Evolutionary conservation across 2,329 filamentous ascomycete species (phyloP).

Genomic region (Xylariomycetidae sp.): DNA sequence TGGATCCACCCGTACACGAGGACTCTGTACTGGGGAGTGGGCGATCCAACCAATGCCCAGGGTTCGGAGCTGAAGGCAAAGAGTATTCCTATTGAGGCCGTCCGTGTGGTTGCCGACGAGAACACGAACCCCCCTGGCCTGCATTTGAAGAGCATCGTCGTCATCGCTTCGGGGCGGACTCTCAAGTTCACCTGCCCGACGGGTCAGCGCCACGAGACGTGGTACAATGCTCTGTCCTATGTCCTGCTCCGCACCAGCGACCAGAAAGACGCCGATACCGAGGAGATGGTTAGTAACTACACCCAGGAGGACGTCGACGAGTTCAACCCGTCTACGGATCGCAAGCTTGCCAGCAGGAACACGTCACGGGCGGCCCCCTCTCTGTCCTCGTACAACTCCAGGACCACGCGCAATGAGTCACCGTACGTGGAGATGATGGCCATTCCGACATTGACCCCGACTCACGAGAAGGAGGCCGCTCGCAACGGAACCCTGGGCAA

Average conservation of each 20-base stretch:
- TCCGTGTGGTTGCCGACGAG: constrained; percentile 86
- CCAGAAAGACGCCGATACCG: constrained; percentile 55
- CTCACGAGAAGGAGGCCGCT: constrained; percentile 32
- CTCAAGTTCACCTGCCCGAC: constrained; percentile 95
- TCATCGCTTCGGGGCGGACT: constrained; percentile 80
- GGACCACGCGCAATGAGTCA: constrained; percentile 60
- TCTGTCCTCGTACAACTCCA: constrained; percentile 74
- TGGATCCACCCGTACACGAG: constrained; percentile 98
- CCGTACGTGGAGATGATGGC: constrained; percentile 46
- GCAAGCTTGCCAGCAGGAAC: constrained; percentile 34
- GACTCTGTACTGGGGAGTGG: constrained; percentile 93
- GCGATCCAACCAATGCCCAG: constrained; percentile 76
- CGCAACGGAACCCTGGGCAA: constrained; percentile 46
- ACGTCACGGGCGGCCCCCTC: constrained; percentile 56
- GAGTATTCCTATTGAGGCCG: constrained; percentile 89
- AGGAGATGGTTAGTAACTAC: constrained; percentile 52
- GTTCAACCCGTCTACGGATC: constrained; percentile 65
- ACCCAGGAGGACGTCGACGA: constrained; percentile 63
- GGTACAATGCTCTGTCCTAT: constrained; percentile 96
- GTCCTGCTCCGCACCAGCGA: constrained; percentile 71
- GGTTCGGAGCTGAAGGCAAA: constrained; percentile 71
- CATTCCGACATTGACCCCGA: constrained; percentile 51
- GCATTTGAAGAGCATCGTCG: constrained; percentile 86
- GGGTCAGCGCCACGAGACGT: constrained; percentile 91
- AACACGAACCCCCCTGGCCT: constrained; percentile 93